Conservation (phyloP, 106 monocot species). For the Dioscorea zingiberensis region DNA sequence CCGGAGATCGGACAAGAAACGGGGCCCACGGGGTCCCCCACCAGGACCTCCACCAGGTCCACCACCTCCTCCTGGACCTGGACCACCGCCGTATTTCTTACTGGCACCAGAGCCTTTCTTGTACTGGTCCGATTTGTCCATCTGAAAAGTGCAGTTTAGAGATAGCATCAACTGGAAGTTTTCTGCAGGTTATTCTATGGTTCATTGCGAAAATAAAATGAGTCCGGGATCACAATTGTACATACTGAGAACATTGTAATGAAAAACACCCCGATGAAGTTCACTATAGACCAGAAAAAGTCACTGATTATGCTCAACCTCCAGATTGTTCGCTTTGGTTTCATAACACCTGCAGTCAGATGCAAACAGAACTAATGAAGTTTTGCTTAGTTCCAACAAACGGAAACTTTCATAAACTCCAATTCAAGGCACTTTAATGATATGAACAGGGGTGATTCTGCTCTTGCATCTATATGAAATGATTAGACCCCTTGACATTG, state of each 20-base stretch:
- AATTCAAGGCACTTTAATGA: too few relatives aligned
- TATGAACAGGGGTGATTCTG: too few relatives aligned
- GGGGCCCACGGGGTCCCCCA: conserved; percentile 46
- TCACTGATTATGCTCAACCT: conserved; percentile 63
- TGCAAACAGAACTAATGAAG: not conserved
- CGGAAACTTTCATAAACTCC: too few relatives aligned
- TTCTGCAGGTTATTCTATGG: too few relatives aligned
- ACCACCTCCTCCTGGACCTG: conserved; percentile 43
- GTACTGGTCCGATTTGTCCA: conserved; percentile 65
- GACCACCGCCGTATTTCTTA: conserved; percentile 86
- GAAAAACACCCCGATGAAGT: conserved; percentile 66
- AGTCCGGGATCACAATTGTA: not conserved
- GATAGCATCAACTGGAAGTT: too few relatives aligned
- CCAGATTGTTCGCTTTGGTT: conserved; percentile 70
- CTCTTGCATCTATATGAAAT: too few relatives aligned
- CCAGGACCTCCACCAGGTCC: conserved; percentile 45
- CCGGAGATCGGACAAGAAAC: conserved; percentile 57
- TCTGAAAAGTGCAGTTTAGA: conserved; percentile 23
- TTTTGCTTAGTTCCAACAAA: not conserved
- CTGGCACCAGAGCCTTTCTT: conserved; percentile 54
- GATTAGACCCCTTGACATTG: too few relatives aligned
- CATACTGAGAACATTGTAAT: conserved; percentile 88
- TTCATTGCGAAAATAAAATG: too few relatives aligned
- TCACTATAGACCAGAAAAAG: conserved; percentile 58
- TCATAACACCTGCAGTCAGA: conserved; percentile 62